A percentile compares a stretch with the other conserved stretches of the same genome.
phyloP scores from a whole-genome alignment of 1,139 yeast species.

The Pichia sp. region DNA sequence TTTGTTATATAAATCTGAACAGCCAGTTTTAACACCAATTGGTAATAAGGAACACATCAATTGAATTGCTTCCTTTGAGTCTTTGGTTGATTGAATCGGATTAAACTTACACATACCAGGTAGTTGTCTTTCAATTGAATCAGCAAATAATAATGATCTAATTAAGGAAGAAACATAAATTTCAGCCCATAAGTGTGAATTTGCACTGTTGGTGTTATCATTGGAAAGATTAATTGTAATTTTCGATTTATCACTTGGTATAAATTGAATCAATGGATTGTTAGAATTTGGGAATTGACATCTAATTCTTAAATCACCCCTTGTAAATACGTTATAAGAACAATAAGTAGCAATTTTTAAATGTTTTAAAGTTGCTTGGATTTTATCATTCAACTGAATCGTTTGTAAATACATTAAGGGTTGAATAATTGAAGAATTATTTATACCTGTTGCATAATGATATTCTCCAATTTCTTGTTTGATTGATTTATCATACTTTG shows the following conservation, averaged over 20 bases:
- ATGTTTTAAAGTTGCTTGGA: conserved; percentile 21
- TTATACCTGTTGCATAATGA: conserved; percentile 64
- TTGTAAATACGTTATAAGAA: conserved; percentile 42
- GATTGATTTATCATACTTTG: conserved; percentile 36
- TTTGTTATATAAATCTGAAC: conserved; percentile 58
- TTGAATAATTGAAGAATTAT: conserved; percentile 51
- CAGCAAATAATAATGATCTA: conserved; percentile 63
- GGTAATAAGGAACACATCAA: conserved; percentile 60
- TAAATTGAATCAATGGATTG: conserved; percentile 27
- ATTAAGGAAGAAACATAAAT: conserved; percentile 70
- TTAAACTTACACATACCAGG: conserved; percentile 47
- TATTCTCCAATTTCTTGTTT: conserved; percentile 45
- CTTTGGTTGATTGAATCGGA: conserved; percentile 38
- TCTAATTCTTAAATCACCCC: conserved; percentile 41
- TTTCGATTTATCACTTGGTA: conserved; percentile 20
- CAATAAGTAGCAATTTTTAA: conserved; percentile 42
- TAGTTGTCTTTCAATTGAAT: conserved; percentile 54
- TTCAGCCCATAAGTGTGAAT: conserved; percentile 59
- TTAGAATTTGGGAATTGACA: conserved; percentile 29
- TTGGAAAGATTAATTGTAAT: conserved; percentile 16
- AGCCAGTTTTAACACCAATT: conserved; percentile 60
- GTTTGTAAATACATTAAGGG: conserved; percentile 73
- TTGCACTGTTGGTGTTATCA: conserved; percentile 25
- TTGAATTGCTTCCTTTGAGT: conserved; percentile 49
- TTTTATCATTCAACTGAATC: conserved; percentile 31